Base-by-base conservation (phyloP, 75 land plant genomes). In the Gnetum montanum region DNA sequence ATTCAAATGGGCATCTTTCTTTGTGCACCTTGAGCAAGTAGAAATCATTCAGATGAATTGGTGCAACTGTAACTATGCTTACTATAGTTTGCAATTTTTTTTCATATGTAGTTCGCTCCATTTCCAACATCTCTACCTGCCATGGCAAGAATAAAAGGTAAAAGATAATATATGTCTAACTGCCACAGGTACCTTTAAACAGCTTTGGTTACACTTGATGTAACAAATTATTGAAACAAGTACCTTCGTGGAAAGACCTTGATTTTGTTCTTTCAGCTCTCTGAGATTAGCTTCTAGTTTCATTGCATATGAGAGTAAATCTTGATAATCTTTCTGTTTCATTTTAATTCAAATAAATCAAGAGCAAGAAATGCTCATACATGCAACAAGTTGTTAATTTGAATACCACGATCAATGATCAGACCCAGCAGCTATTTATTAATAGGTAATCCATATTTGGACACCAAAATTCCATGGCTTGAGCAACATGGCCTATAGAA, bases 1-100 rank as follows among this genome's bases (percentile, higher is more conserved):
- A 16, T 34, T 19, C n/a, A 55, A 26, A 34, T 37, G 11, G 34
- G 59, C 7, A 41, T 15, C 16, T 41, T 15, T 41, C 43, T 41
- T 38, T 13, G n/a, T 15, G 43, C 13, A 41, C 4, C 16, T 41
- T 41, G 16, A 41, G 6, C 8, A 12, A 33, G 16, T 20, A 6
- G 24, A 12, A 23, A 27, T 29, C 43, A 3, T 34, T n/a, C n/a
- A n/a, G n/a, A n/a, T n/a, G n/a, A n/a, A n/a, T n/a, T n/a, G n/a
- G 35, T 2, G 15, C 13, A 15, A 4, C 8, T 23, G 6, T 1
- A 31, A 36, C 0, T 12, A 25, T 24, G 58, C 23, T 58, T 64
- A 74, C 82, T 78, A 82, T 47, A 10, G 70, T 76, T 57, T 55
- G 75, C 23, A 83, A 45, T 5, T 66, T 76, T 46, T 60, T 66